phyloP scores from a whole-genome alignment of 768 basidiomycete genomes.

The Russula earlei region DNA sequence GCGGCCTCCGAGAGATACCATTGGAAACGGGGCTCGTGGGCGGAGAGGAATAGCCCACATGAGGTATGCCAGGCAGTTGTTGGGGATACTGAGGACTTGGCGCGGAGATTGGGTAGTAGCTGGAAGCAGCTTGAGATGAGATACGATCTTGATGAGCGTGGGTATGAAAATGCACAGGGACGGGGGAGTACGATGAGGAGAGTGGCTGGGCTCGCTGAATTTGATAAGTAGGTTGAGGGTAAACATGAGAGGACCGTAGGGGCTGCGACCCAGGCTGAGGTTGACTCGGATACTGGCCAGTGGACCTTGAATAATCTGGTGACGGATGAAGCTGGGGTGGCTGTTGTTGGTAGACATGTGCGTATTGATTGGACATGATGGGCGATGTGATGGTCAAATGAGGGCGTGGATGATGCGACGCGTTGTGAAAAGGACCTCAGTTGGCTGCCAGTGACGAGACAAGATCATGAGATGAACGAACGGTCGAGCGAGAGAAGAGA shows the following conservation, averaged over 20 bases:
- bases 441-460: no score
- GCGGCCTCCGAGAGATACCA: conserved; percentile 15
- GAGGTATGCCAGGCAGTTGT: conserved; percentile 4
- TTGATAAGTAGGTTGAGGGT: not conserved
- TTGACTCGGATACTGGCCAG: no score
- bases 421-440: no score
- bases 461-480: no score
- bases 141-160: not conserved
- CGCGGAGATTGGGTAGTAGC: conserved; percentile 10
- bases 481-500: no score
- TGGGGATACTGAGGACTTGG: conserved; percentile 20
- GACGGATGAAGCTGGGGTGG: not conserved
- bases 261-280: not conserved
- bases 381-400: not conserved
- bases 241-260: not conserved
- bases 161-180: conserved; percentile 3
- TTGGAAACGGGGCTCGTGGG: conserved; percentile 16
- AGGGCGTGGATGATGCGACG: no score
- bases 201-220: not conserved
- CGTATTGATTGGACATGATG: conserved; percentile 17
- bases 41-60: conserved; percentile 4
- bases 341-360: conserved; percentile 13
- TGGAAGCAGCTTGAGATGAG: not conserved
- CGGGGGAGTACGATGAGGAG: not conserved
- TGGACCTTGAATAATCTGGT: no score